Base-by-base conservation (phyloP, 192 early-diverging fungal genomes). In the Coemansia sp. region DNA sequence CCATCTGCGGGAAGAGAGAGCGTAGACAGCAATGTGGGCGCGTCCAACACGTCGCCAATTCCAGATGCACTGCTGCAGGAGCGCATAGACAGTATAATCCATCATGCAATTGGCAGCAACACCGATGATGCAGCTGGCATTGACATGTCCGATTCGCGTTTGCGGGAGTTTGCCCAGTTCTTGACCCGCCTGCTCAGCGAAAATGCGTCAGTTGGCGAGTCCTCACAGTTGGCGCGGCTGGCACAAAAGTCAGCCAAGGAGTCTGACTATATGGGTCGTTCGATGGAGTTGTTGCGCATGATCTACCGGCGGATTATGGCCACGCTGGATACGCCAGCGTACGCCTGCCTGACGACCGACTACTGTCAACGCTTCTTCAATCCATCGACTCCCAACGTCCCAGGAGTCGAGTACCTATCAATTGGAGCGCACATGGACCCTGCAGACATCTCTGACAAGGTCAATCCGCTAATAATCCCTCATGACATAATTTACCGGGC, bases 351-450 rank as follows among this genome's bases (percentile, higher is more conserved):
- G 17, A 96, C 96, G 0, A 88, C 88, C 2, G 91, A 92, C 37
- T 98, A 89, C 63, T 93, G 92, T 73, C 75, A 76, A 8, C 84
- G 86, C n/a, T 73, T 86, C 36, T 98, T 98, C 62, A 98, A 98
- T 63, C 89, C 85, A 14, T 81, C 88, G 34, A 96, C 94, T 0
- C 93, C 92, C 2, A 82, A 98, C 62, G 83, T 84, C 34, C 84
- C 89, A 0, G 61, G 70, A 10, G 89, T 94, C 2, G 82, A 86
- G 14, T 98, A 98, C 76, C 86, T 85, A 58, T 90, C 88, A 21
- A 91, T 92, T 66, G 93, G 91, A 20, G 90, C 90, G 1, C 75
- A 82, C 14, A 86, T 87, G 6, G 83, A 89, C 46, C 78, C 88
- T 7, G 84, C 84, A n/a, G 84, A 85, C 14, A 76, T 91, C 40